Base-by-base conservation (phyloP, 2,329 filamentous ascomycete genomes). In the Cordyceps javanica region DNA sequence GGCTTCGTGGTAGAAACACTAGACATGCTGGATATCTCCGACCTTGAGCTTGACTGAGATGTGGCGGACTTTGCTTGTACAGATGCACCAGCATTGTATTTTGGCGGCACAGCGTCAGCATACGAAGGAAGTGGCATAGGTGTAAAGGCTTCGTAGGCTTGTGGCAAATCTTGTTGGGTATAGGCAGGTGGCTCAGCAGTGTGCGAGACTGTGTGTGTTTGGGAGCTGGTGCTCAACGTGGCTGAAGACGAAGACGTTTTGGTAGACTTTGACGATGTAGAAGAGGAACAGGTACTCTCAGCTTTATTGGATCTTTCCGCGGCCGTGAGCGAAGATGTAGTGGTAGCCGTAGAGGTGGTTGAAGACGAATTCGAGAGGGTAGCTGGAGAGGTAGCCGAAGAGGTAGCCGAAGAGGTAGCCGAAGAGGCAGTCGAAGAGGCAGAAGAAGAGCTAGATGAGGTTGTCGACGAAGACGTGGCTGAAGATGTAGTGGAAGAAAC, bases 81-180 rank as follows among this genome's bases (percentile, higher is more conserved):
- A 21, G 55, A 34, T 3, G 30, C 14, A 28, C 19, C 23, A n/a
- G 9, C 34, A 7, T 21, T 23, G 16, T 57, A 57, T 45, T 28
- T 16, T 2, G 55, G 55, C 1, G 55, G 46, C 14, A 36, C 11
- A 8, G 45, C 14, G 7, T 57, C 30, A 13, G 16, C 38, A 32
- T 57, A 57, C n/a, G 55, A 51, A 14, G 55, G 46, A 16, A 57
- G 28, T 3, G 46, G 10, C 16, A 57, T 51, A 3, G 55, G 30
- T 44, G 55, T 57, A 9, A 51, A 45, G 3, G 36, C 44, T n/a
- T 21, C 55, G 13, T 57, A 57, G 16, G 55, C 55, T 36, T 44
- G 55, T 16, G 46, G 55, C 8, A 36, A 32, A 3, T 21, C 13
- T 5, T 51, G 19, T 16, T 41, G 11, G 5, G 55, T 57, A 19